Percentiles rank a stretch among this genome's conserved stretches.
Conservation (phyloP, 2,329 filamentous ascomycete genomes). For the Plectosphaerella cucumerina region DNA sequence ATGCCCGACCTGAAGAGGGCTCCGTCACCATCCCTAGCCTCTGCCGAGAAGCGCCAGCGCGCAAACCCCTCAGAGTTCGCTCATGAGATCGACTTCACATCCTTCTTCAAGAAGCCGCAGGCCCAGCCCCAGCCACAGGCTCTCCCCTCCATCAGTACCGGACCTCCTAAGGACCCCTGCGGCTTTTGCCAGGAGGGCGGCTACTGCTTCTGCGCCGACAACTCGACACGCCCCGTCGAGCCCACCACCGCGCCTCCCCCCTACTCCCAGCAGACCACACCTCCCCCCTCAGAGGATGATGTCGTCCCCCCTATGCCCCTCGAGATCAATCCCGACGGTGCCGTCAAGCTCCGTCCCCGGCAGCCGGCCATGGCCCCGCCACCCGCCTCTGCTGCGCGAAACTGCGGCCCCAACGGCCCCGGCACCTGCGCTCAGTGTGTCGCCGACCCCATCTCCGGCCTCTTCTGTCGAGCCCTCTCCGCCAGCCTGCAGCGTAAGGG, state of each 20-base stretch:
- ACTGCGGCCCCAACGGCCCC: conserved; percentile 64
- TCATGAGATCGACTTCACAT: conserved; percentile 72
- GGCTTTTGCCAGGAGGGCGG: conserved; percentile 81
- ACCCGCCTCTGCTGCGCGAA: conserved; percentile 44
- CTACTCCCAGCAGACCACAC: conserved; percentile 38
- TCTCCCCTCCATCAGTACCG: conserved; percentile 23
- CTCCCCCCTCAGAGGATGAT: conserved; percentile 58
- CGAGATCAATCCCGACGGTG: conserved; percentile 56
- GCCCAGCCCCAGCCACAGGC: conserved; percentile 22
- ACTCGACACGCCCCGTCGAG: conserved; percentile 23
- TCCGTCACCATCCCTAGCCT: conserved; percentile 10
- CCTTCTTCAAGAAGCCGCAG: conserved; percentile 50
- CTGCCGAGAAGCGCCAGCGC: conserved; percentile 51
- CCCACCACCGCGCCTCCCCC: conserved; percentile 17
- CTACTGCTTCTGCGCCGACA: conserved; percentile 76
- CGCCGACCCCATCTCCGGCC: conserved; percentile 71
- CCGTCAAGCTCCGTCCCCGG: conserved; percentile 51
- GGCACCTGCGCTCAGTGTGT: conserved; percentile 77
- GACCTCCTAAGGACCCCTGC: conserved; percentile 62
- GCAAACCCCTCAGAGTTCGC: conserved; percentile 47
- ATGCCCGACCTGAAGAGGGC: conserved; percentile 47
- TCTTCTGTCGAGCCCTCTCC: conserved; percentile 79
- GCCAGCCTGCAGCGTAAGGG: conserved; percentile 52
- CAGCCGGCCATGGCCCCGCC: conserved; percentile 30
- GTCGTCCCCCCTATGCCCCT: conserved; percentile 48